Percentiles rank a stretch among this genome's conserved stretches.
These are phyloP conservation scores for Cyclotella atomus DNA, from an alignment of 108 stramenopile genomes.

Conservation along the genomic window DNA sequence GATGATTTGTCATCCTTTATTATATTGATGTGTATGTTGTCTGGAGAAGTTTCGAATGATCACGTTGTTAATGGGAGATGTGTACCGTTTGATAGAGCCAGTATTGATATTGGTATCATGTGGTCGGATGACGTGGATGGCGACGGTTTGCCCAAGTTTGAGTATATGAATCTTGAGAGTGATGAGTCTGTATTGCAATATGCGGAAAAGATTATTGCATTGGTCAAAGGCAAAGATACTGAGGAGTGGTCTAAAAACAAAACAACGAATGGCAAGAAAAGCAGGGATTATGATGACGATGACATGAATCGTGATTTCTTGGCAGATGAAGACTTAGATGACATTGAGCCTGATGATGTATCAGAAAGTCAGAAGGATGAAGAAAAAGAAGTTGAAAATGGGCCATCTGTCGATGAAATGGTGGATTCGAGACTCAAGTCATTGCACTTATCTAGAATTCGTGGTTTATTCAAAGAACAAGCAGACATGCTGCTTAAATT, in stretches of 20 bases:
- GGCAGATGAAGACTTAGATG: slow-evolving; percentile 19
- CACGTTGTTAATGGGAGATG: slow-evolving; percentile 41
- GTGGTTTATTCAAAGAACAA: slow-evolving; percentile 29
- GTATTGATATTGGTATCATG: slow-evolving; percentile 58
- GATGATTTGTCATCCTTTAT: slow-evolving; percentile 55
- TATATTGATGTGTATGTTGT: slow-evolving; percentile 65
- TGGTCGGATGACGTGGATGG: slow-evolving; percentile 34
- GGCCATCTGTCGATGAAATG: not conserved
- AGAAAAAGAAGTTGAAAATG: not conserved
- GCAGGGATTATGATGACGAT: slow-evolving; percentile 11
- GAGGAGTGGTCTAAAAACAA: not conserved
- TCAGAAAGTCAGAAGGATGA: slow-evolving; percentile 2
- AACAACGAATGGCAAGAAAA: not conserved
- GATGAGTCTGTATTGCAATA: slow-evolving; percentile 9
- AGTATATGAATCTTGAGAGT: slow-evolving; percentile 2
- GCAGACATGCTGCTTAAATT: slow-evolving; percentile 11
- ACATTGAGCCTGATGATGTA: slow-evolving; percentile 23
- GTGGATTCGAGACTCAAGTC: slow-evolving; percentile 20
- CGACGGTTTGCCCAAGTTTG: slow-evolving; percentile 20
- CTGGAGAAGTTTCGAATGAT: slow-evolving; percentile 62
- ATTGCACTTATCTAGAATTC: slow-evolving; percentile 11
- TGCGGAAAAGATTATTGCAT: slow-evolving; percentile 25
- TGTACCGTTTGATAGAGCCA: slow-evolving; percentile 63
- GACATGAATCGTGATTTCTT: too few species aligned
- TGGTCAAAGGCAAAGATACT: slow-evolving; percentile 28